phyloP scores from a whole-genome alignment of 805 yeast genomes.

The Myxozyma mucilagina region DNA sequence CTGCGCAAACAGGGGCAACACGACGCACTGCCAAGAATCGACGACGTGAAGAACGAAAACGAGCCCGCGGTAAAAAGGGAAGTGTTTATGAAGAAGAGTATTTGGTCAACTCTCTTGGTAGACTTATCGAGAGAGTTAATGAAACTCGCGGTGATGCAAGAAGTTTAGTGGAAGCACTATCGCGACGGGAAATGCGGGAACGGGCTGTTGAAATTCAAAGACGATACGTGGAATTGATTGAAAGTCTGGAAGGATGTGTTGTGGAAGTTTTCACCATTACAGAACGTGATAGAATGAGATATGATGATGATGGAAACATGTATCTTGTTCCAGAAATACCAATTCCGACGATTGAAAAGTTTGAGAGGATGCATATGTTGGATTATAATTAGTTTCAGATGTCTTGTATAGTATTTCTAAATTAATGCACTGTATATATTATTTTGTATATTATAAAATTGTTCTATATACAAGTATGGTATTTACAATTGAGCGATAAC shows the following conservation, averaged over 20 bases:
- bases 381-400: conserved; percentile 11
- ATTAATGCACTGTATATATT: neutral
- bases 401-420: neutral
- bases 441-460: neutral
- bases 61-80: conserved; percentile 96
- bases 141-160: conserved; percentile 74
- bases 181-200: conserved; percentile 68
- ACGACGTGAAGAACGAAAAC: conserved; percentile 92
- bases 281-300: conserved; percentile 83
- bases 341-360: conserved; percentile 19
- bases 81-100: conserved; percentile 97
- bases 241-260: conserved; percentile 58
- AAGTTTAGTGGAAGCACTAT: conserved; percentile 69
- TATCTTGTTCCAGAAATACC: conserved; percentile 44
- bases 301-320: conserved; percentile 84
- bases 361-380: conserved; percentile 22
- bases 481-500: neutral
- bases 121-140: conserved; percentile 78
- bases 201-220: conserved; percentile 83
- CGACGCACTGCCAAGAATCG: conserved; percentile 88
- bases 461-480: neutral
- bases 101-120: conserved; percentile 79
- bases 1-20: conserved; percentile 95
- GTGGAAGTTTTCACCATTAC: conserved; percentile 77
- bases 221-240: conserved; percentile 58